phyloP scores from a whole-genome alignment of 192 early-diverging fungal species.

The Linnemannia schmuckeri region DNA sequence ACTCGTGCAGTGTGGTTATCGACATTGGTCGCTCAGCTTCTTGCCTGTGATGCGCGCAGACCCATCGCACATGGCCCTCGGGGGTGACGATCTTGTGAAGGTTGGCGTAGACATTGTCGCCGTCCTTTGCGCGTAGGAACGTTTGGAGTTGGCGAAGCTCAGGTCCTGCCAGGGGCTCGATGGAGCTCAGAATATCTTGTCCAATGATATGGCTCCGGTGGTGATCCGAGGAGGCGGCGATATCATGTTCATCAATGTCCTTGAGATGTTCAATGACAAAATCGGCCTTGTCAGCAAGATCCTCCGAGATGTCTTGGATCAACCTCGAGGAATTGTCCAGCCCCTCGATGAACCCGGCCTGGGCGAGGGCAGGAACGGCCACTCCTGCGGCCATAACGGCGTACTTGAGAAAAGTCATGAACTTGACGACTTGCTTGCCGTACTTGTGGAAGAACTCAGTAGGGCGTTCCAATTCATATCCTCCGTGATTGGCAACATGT shows the following conservation, averaged over 20 bases:
- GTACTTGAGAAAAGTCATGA: not conserved
- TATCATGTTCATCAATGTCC: not conserved
- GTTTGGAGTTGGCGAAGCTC: constrained; percentile 3
- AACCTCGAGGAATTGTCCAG: not conserved
- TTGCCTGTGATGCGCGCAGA: not conserved
- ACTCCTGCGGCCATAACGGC: not conserved
- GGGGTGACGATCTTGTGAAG: constrained; percentile 4
- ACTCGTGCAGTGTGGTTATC: not conserved
- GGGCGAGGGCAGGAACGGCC: not conserved
- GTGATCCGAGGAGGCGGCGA: not conserved
- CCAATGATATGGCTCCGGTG: not conserved
- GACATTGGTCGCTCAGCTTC: not conserved
- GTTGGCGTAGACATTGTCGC: not conserved
- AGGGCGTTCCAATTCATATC: constrained; percentile 25
- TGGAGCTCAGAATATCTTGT: not conserved
- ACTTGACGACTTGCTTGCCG: not conserved
- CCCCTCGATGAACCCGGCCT: not conserved
- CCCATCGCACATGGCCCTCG: constrained; percentile 1
- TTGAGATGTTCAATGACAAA: not conserved
- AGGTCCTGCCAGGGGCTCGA: not conserved
- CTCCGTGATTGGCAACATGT: constrained; percentile 11
- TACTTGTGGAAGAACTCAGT: constrained; percentile 19
- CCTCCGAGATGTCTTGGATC: not conserved
- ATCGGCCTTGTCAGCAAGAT: not conserved
- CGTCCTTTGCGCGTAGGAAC: not conserved